Evolutionary conservation across 2,329 filamentous ascomycete species (phyloP), one percentile per base, ranked within the genome.

Genomic region (Fusarium concolor): DNA sequence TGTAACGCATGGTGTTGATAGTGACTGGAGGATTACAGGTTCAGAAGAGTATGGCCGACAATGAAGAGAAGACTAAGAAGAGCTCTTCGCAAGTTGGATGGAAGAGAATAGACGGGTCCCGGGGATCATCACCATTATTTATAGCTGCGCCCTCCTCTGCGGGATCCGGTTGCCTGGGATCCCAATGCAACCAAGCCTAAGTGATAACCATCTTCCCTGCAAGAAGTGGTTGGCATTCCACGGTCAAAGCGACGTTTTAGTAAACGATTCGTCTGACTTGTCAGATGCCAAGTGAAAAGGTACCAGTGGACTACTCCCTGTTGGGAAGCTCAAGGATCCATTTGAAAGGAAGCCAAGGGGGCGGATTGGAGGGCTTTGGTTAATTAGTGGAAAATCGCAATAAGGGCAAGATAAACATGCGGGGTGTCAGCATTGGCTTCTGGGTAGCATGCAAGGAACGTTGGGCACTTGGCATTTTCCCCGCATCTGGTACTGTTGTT

Each of bases 241-340:
- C 44, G 37, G 42, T 6, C 41, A 26, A 18, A n/a, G 14, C 31
- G 45, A 38, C 17, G 7, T n/a, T 57, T 53, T 37, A 12, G 26
- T 8, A n/a, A n/a, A 26, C 5, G 22, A 51, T 43, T 58, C 43
- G 28, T 37, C 33, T 26, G 9, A 15, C 14, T 29, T 15, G 1
- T 10, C 10, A 10, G 18, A 14, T 42, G 65, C 65, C 65, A 65
- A 67, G 65, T 22, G 18, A 7, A 35, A 15, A 12, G n/a, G 56
- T 56, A 5, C 6, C 14, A 24, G 28, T 1, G 26, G 31, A 20
- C 65, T 65, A 67, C 49, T 55, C 65, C 49, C 14, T 15, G 28
- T 55, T 28, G 7, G 65, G 65, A 64, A 67, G 65, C 45, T 67
- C 37, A 24, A 55, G 42, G 31, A 17, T 22, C 11, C 8, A 15